Evolutionary conservation across 371 early-diverging fungal species (phyloP), one percentile per base, ranked within the genome.

Genomic region (Lichtheimia ramosa): DNA sequence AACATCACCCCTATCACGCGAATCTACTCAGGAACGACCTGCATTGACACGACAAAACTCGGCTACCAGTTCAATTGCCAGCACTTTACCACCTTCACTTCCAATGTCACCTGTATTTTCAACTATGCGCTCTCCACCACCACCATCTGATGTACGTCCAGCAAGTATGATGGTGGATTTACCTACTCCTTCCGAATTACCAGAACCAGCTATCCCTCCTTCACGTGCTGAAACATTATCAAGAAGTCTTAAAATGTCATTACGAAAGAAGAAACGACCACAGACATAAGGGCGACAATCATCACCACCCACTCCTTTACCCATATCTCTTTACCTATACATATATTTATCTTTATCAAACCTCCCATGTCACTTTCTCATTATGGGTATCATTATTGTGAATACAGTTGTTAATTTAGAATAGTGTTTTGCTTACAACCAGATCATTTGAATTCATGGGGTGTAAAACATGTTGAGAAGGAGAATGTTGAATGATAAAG

Each of bases 201-300:
- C 51, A 25, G 46, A 62, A 28, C 41, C 62, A 18, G 43, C 54
- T 5, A 25, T 63, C 14, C 58, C 68, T 8, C 60, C 68, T 48
- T 78, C 79, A 3, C 57, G 75, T 46, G 75, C 79, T 43, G 79
- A 78, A 58, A 78, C 73, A 43, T 50, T 78, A 24, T 78, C 79
- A 4, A 71, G 79, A 23, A 69, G 71, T 5, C 51, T 78, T n/a
- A 78, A 78, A 59, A 73, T 78, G 66, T 69, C 75, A 13, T 60
- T 79, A 42, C 70, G 73, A 23, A 77, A 74, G 62, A 77, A 77
- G 48, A 67, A 70, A 43, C 66, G 78, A 18, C 21, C 54, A 43
- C 20, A 27, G 2, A 46, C 7, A 16, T 46, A 16, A 46, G 25
- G n/a, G 27, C 27, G 27, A 34, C 28, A 28, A 25, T 34, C 34